Conservation (phyloP, 2,329 filamentous ascomycete species). For the Alternaria sp. region DNA sequence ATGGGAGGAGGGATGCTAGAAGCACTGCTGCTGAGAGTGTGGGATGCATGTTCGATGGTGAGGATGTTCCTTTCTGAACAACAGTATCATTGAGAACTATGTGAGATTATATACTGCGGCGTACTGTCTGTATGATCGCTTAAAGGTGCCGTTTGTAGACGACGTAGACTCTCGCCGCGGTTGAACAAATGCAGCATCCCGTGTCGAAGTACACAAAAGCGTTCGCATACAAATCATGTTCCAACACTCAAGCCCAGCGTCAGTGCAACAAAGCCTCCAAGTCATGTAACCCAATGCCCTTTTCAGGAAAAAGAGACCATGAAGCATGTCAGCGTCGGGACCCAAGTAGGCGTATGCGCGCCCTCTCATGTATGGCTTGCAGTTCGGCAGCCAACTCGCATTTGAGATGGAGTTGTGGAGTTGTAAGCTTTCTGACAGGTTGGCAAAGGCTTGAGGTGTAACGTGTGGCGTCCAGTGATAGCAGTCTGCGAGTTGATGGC, state of each 20-base stretch:
- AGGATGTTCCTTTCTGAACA: neutral
- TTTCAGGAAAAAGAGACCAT: neutral
- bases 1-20: neutral
- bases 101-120: neutral
- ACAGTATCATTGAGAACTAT: neutral
- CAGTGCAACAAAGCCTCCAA: neutral
- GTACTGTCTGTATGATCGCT: neutral
- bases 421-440: neutral
- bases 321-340: neutral
- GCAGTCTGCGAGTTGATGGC: neutral
- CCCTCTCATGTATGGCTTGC: neutral
- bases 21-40: neutral
- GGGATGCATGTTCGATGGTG: neutral
- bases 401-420: neutral
- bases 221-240: neutral
- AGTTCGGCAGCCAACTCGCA: neutral
- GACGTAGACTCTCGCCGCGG: neutral
- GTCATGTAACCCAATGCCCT: rapidly evolving
- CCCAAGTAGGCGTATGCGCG: neutral
- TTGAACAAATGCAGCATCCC: neutral
- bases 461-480: neutral
- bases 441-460: neutral
- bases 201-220: neutral
- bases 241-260: neutral
- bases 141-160: neutral